These are phyloP conservation scores for Xylariaceae sp. DNA, from an alignment of 2,329 filamentous ascomycete species.

Conservation along the genomic window DNA sequence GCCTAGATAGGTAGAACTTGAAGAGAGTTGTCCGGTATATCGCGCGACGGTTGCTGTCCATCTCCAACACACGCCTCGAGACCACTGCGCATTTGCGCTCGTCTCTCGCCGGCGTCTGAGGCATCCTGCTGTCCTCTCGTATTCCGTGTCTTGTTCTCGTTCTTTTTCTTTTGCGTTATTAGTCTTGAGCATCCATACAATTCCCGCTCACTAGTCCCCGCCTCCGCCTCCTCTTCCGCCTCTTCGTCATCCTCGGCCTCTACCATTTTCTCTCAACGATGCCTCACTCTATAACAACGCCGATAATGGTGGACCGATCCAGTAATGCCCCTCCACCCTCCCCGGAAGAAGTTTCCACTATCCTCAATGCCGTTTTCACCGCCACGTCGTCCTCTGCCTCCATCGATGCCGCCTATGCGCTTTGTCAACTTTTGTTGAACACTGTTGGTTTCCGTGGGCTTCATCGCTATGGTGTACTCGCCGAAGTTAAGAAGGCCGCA, in stretches of 20 bases:
- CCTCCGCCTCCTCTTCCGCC: background rate
- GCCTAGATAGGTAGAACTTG: background rate
- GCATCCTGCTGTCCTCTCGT: background rate
- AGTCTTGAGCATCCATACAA: background rate
- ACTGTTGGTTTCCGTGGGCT: conserved; percentile 52
- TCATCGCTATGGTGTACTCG: conserved; percentile 49
- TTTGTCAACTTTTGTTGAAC: conserved; percentile 57
- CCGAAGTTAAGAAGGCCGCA: conserved; percentile 67
- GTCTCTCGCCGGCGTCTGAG: conserved; percentile 8
- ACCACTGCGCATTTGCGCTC: conserved; percentile 16
- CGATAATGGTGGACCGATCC: conserved; percentile 44
- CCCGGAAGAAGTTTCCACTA: conserved; percentile 60
- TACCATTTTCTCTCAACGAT: conserved; percentile 31
- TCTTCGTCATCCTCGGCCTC: background rate
- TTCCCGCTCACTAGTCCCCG: conserved; percentile 5
- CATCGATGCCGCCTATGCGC: conserved; percentile 58
- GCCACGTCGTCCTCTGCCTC: conserved; percentile 65
- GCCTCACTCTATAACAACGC: conserved; percentile 49
- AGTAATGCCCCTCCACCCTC: conserved; percentile 51
- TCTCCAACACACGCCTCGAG: conserved; percentile 16
- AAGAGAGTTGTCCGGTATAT: conserved; percentile 16
- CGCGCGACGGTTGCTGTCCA: conserved; percentile 17
- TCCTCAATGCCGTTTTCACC: conserved; percentile 65
- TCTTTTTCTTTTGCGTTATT: background rate
- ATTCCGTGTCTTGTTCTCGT: background rate